A percentile compares a stretch with the other conserved stretches of the same genome.
Conservation (phyloP, 2,329 filamentous ascomycete genomes). For the Helminthosporium solani region DNA sequence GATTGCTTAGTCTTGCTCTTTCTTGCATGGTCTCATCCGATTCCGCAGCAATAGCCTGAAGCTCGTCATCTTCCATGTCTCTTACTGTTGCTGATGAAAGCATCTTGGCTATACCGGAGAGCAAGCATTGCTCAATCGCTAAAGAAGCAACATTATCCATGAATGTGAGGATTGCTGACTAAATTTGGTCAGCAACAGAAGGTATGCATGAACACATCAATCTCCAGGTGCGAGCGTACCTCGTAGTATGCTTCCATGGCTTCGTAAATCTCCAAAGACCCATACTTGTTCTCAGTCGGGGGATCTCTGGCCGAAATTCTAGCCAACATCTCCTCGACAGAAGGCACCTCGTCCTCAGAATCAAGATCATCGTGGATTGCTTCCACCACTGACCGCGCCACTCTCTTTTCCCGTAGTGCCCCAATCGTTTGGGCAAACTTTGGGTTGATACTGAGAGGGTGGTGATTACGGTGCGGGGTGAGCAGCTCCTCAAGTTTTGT, state of each 20-base stretch:
- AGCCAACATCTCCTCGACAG: constrained; percentile 5
- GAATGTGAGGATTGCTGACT: constrained; percentile 9
- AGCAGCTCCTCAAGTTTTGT: constrained; percentile 7
- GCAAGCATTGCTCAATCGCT: constrained; percentile 14
- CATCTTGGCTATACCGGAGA: constrained; percentile 9
- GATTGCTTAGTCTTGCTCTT: constrained; percentile 6
- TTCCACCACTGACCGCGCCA: constrained; percentile 6
- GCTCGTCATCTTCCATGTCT: constrained; percentile 10
- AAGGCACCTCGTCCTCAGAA: constrained; percentile 1
- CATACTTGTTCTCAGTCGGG: constrained; percentile 6
- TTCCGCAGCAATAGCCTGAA: constrained; percentile 11
- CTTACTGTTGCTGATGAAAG: constrained; percentile 10
- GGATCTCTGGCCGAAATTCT: constrained; percentile 6
- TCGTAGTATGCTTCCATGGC: constrained; percentile 13
- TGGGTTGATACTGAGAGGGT: constrained; percentile 6
- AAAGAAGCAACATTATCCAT: constrained; percentile 13
- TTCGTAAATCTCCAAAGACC: constrained; percentile 6
- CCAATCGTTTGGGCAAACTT: constrained; percentile 5
- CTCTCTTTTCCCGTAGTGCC: constrained; percentile 6
- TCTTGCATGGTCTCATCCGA: constrained; percentile 9
- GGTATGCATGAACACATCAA: constrained; percentile 6
- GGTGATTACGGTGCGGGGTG: constrained; percentile 4
- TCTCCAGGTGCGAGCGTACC: constrained; percentile 9
- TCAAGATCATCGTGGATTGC: constrained; percentile 4
- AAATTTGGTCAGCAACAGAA: constrained; percentile 5